Evolutionary conservation across 78 protist species (phyloP), one percentile per base, ranked within the genome.

Genomic region (Creolimax fragrantissima): DNA sequence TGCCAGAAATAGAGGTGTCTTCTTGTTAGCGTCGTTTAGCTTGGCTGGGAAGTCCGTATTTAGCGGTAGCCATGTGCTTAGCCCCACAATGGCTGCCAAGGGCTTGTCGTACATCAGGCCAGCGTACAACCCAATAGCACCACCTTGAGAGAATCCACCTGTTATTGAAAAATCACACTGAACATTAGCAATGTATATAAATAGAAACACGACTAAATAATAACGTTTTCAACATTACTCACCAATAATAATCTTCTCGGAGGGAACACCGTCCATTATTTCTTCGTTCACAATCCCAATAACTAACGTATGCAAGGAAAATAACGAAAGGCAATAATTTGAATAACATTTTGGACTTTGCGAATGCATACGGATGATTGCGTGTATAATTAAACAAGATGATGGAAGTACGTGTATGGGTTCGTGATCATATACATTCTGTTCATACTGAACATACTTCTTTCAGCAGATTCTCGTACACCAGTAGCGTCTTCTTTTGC

Each of bases 81-180:
- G 84, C 44, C 85, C 84, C 11, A 5, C 6, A 35, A 67, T 6
- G 4, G 85, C 92, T 32, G 74, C 92, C 66, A 90, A 58, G 36
- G 88, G 41, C 17, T 90, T 84, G 24, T n/a, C 92, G 36, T 37
- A 41, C 36, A 5, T n/a, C 67, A 91, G 91, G 41, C 92, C 94
- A 35, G 95, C 24, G 92, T 94, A 94, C 43, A 94, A 43, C 32
- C 94, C 35, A 6, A 92, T 35, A 43, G 94, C 94, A 2, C 96
- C 96, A 2, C 96, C 96, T 39, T 94, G 96, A 24, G 93, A 90
- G 86, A 94, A 94, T 17, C 96, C 96, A 0, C 94, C 93, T 83
- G n/a, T n/a, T n/a, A n/a, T n/a, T n/a, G n/a, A n/a, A n/a, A n/a
- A n/a, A n/a, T n/a, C n/a, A n/a, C n/a, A n/a, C n/a, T n/a, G n/a